phyloP scores from a whole-genome alignment of 805 yeast species.

The Limtongia smithiae region DNA sequence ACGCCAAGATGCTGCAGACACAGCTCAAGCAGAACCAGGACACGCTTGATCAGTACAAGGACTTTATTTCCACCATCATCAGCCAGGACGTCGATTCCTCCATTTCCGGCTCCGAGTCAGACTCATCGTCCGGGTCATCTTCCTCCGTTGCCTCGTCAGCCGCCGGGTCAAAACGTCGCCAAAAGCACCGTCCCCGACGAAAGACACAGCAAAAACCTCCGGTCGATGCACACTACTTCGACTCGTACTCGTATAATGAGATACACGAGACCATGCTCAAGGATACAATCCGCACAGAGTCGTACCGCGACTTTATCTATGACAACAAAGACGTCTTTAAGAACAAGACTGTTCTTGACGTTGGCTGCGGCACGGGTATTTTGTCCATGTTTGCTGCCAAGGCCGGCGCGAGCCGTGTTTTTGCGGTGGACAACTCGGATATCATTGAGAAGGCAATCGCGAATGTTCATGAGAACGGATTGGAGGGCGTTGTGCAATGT shows the following conservation, averaged over 20 bases:
- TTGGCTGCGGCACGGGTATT: slow-evolving; percentile 98
- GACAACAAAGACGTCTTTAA: slow-evolving; percentile 85
- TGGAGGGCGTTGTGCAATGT: slow-evolving; percentile 78
- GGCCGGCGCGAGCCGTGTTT: slow-evolving; percentile 98
- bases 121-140: background rate
- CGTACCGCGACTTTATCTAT: slow-evolving; percentile 88
- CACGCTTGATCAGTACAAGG: slow-evolving; percentile 26
- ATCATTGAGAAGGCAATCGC: slow-evolving; percentile 95
- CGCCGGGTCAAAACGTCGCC: background rate
- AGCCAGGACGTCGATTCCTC: slow-evolving; percentile 12
- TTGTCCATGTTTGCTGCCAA: slow-evolving; percentile 96
- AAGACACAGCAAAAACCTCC: background rate
- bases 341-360: slow-evolving; percentile 91
- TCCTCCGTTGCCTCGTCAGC: background rate
- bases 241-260: slow-evolving; percentile 93
- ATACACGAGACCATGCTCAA: slow-evolving; percentile 99
- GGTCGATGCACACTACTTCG: slow-evolving; percentile 69
- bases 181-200: background rate
- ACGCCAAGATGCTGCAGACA: slow-evolving; percentile 7
- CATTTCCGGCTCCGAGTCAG: background rate
- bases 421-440: slow-evolving; percentile 95
- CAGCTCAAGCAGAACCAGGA: slow-evolving; percentile 16
- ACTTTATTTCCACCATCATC: slow-evolving; percentile 14
- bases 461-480: slow-evolving; percentile 79
- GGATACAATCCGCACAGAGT: slow-evolving; percentile 85